Base-by-base conservation (phyloP, 2,329 filamentous ascomycete species). In the Penicillium paneum region DNA sequence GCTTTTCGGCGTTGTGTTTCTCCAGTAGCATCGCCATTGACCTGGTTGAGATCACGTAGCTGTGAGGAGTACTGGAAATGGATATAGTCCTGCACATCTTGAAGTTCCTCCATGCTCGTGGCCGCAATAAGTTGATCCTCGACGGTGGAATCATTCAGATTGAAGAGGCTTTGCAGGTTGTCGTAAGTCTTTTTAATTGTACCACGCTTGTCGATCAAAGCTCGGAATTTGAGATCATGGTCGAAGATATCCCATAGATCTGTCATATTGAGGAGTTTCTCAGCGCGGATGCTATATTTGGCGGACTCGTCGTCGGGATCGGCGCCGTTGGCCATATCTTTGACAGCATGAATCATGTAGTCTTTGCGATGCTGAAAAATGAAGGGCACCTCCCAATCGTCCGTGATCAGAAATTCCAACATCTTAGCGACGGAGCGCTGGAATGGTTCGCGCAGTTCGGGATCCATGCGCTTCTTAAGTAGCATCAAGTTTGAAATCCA, bases 351-450 rank as follows among this genome's bases (percentile, higher is more conserved):
- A 53, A 99, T 95, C 40, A 99, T 82, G 69, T 97, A 99, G 71
- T 99, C 94, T 74, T 97, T 96, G 57, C 94, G 90, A 69, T 99
- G 94, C 72, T 97, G 93, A 73, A 97, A 97, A 64, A 99, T 94
- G 72, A 96, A 99, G 0, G 94, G 93, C 1, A 97, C 91, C 73
- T 99, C 94, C 64, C 93, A 91, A 63, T 96, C 90, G 61, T 97
- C 92, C 4, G 93, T 85, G 47, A 96, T 90, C 74, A 99, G 91
- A 70, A 97, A 97, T 66, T 97, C 90, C 36, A 99, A 81, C 11
- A 97, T 92, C 72, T 96, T 96, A 63, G 87, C 86, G 51, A 99
- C 87, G 5, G 93, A 90, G 65, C 89, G 89, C 67, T 90, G 86
- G 73, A 99, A 97, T 0, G 91, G 90, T 32, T 84, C 83, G 49